Base-by-base conservation (phyloP, 2,329 filamentous ascomycete species). In the Exophiala alcalophila region DNA sequence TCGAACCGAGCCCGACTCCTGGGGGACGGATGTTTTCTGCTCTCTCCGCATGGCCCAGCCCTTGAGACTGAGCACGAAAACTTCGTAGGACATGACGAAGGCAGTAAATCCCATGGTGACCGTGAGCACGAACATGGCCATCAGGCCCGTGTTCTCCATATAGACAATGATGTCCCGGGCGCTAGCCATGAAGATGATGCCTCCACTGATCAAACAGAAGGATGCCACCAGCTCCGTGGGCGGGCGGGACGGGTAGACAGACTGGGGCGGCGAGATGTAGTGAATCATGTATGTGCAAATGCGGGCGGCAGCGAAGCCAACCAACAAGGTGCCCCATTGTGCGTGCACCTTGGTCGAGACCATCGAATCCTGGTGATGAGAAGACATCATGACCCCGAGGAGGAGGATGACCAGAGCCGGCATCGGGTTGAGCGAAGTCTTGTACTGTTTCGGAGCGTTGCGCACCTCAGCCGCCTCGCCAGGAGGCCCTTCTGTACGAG, bases 71-170 rank as follows among this genome's bases (percentile, higher is more conserved):
- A 96, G 78, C 8, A 85, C 70, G 19, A 89, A 59, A 14, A 94
- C 76, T 40, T 84, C 77, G 81, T 86, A 95, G 0, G 89, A 82
- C 85, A 96, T 91, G 37, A 94, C 65, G 36, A 95, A 72, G 2
- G 83, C 84, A 1, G 88, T 86, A 5, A 94, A 62, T 2, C 90
- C 91, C 78, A 94, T 85, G 7, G 81, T 85, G 23, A 95, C 77
- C 0, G 88, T 95, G 65, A 95, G 94, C 49, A 88, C 79, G 65
- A 95, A 92, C 89, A 95, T 96, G 51, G 86, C 86, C 59, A 95
- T 86, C 11, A 95, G 69, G 3, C 81, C 66, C 59, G 90, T 83
- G 43, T 77, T 74, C 47, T 90, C 82, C 70, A 95, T 86, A n/a
- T 81, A 79, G 7, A 73, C 63, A 18, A 96, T 77, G 0, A 84